Evolutionary conservation across 768 basidiomycete species (phyloP), one percentile per base, ranked within the genome.

Genomic region (Chiua virens): DNA sequence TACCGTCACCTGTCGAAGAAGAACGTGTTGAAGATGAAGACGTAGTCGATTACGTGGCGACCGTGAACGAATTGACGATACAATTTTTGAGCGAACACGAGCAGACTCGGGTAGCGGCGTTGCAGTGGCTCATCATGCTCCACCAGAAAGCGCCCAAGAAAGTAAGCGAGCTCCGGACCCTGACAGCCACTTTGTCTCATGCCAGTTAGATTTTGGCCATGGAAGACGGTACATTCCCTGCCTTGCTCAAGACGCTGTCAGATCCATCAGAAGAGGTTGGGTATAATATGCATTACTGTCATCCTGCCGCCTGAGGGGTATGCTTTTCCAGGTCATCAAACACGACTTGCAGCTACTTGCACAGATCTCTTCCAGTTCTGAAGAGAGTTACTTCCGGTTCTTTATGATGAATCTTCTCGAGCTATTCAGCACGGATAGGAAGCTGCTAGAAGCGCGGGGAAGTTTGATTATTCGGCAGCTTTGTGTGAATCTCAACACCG

Each of bases 101-200:
- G 65, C 94, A 98, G 64, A 98, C 97, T 0, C 76, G 95, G 43
- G 92, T 98, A 6, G 93, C 94, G 23, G 94, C 96, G 3, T 69
- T 99, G 60, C 95, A 96, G 71, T 99, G 97, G 97, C 75, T 99
- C 35, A 86, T 97, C 50, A 99, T 99, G 97, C 73, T 99, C 45
- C 97, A 99, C 71, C 90, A 95, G 67, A 98, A 98, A 64, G 93
- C 94, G 13, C 97, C 97, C 0, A 91, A 87, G 72, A 96, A 96
- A 83, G 94, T 89, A 54, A 41, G 63, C 47, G 11, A 37, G 46
- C 30, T 18, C 4, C 6, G 23, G 39, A 17, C 25, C 18, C 4
- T 10, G 6, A 7, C 15, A 8, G 32, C 41, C n/a, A 14, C 36
- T 23, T 45, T 22, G 17, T 27, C 49, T 56, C 17, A 60, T 36